A percentile compares a stretch with the other conserved stretches of the same genome.
phyloP scores from a whole-genome alignment of 1,284 basidiomycete species.

The Violaceomyces palustris region DNA sequence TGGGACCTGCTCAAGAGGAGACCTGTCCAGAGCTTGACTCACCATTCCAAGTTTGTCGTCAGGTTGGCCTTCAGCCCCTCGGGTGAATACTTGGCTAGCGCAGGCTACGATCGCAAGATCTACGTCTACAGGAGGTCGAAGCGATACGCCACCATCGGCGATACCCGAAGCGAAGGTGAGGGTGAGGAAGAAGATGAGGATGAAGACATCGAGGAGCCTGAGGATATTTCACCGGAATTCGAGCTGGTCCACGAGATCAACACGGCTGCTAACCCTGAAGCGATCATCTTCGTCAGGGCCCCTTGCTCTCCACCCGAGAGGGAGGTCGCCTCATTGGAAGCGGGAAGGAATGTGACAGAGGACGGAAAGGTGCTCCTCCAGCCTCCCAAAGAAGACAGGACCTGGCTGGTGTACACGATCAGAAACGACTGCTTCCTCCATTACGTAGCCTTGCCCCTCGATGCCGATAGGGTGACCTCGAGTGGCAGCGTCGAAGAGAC shows the following conservation, averaged over 20 bases:
- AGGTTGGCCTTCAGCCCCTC: conserved; percentile 21
- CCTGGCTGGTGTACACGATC: conserved; percentile 38
- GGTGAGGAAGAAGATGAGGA: conserved; percentile 7
- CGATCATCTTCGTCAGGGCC: conserved; percentile 37
- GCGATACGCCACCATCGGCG: conserved; percentile 1
- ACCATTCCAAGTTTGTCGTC: conserved; percentile 45
- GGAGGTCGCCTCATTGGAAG: background rate
- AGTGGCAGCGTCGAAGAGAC: background rate
- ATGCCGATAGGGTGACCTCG: conserved; percentile 5
- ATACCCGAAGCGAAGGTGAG: background rate
- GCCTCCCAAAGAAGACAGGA: conserved; percentile 5
- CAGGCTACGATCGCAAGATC: conserved; percentile 42
- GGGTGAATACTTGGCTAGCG: conserved; percentile 39
- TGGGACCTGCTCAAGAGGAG: conserved; percentile 32
- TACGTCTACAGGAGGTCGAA: conserved; percentile 28
- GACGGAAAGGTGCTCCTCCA: conserved; percentile 3
- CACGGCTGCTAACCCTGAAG: conserved; percentile 38
- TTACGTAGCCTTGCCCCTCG: conserved; percentile 36
- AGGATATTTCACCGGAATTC: too few relatives aligned
- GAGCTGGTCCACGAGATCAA: conserved; percentile 28
- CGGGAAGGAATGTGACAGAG: background rate
- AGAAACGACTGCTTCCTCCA: conserved; percentile 35
- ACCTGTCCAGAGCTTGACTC: conserved; percentile 27
- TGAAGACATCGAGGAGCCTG: conserved; percentile 5
- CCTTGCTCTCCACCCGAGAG: conserved; percentile 5